Conservation (phyloP, 441 rosid genomes). For the Cnidoscolus chayamansa region DNA sequence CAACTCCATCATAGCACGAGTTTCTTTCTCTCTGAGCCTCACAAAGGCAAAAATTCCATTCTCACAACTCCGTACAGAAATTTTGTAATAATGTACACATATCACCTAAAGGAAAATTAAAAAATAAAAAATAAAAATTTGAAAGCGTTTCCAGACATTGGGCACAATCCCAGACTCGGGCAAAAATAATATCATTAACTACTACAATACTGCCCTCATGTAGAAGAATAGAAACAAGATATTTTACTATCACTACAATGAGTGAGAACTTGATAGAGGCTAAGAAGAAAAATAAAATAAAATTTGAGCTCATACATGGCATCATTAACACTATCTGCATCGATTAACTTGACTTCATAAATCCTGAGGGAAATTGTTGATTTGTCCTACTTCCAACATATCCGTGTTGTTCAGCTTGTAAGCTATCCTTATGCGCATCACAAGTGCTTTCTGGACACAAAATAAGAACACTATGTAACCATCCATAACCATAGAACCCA, state of each 20-base stretch:
- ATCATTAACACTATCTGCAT: slow-evolving; percentile 16
- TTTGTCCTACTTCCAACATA: slow-evolving; percentile 86
- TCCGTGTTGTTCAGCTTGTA: slow-evolving; percentile 74
- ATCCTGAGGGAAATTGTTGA: slow-evolving; percentile 77
- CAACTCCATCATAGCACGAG: not conserved
- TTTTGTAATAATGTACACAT: slow-evolving; percentile 47
- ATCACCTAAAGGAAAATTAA: slow-evolving; percentile 25
- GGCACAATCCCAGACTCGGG: slow-evolving; percentile 25
- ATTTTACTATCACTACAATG: slow-evolving; percentile 32
- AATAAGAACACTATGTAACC: not conserved
- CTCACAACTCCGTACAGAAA: slow-evolving; percentile 38
- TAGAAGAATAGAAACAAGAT: slow-evolving; percentile 28
- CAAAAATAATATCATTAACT: slow-evolving; percentile 30
- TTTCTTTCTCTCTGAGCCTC: slow-evolving; percentile 26
- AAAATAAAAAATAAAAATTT: not conserved
- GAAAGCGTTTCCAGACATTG: slow-evolving; percentile 16
- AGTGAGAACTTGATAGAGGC: slow-evolving; percentile 24
- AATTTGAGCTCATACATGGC: slow-evolving; percentile 22
- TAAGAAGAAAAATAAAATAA: slow-evolving; percentile 15
- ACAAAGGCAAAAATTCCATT: slow-evolving; percentile 36
- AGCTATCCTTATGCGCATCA: slow-evolving; percentile 90
- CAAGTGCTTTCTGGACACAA: slow-evolving; percentile 74
- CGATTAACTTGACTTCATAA: slow-evolving; percentile 42
- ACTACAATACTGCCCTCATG: slow-evolving; percentile 29
- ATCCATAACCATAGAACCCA: not conserved